Base-by-base conservation (phyloP, 352 stramenopile species). In the Pythium aristosporum region DNA sequence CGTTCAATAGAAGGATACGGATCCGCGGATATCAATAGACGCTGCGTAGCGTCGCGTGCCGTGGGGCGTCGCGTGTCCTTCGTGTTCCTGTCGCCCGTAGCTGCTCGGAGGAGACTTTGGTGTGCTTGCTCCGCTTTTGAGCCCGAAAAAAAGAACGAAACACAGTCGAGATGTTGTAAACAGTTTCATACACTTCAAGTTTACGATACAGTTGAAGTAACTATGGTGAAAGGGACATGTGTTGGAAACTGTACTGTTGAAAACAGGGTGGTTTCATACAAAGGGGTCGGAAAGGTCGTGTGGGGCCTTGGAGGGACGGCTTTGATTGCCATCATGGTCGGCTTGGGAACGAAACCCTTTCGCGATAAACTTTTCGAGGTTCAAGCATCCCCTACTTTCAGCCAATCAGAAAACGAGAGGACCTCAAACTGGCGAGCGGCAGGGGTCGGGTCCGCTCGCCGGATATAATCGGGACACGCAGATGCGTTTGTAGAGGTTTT, bases 211-310 rank as follows among this genome's bases (percentile, higher is more conserved):
- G 32, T 60, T 57, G 54, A 37, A 30, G 25, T 44, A 39, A 43
- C 41, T 61, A 65, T 57, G 23, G 0, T n/a, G 2, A 48, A 12
- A 32, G 11, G 36, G 42, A 36, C 20, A 6, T 52, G 11, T 52
- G 48, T 49, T 65, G 37, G 4, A 60, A 37, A 63, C 36, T 20
- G 21, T 56, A 25, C 0, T 20, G 18, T 30, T 46, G 13, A n/a
- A 5, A 57, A 46, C 12, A 43, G 9, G 23, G 18, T 37, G 44
- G 59, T 70, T 61, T 30, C 37, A 61, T 57, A 42, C 63, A 51
- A 37, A 50, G 28, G 64, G 57, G 58, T 67, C 65, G 65, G 65
- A 72, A 72, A 72, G 65, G 65, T 72, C 65, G 65, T 72, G 65
- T 61, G 50, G 51, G 57, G 42, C 51, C n/a, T 13, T 28, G 51